Base-by-base conservation (phyloP, 768 basidiomycete genomes). In the Obba rivulosa region DNA sequence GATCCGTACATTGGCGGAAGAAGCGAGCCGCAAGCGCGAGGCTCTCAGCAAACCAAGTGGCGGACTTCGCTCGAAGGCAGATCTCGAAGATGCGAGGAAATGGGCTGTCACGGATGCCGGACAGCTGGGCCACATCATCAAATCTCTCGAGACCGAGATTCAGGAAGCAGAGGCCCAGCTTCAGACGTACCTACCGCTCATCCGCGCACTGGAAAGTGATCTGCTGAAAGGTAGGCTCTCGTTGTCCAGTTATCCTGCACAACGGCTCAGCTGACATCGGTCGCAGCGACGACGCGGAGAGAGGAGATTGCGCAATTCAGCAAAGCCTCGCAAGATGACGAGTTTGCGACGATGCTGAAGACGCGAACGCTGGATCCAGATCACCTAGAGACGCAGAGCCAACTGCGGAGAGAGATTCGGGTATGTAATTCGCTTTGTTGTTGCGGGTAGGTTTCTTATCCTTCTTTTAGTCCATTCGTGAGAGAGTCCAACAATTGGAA, bases 261-360 rank as follows among this genome's bases (percentile, higher is more conserved):
- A 8, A 21, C 10, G 14, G 39, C 34, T 20, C 50, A 49, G n/a
- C 18, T 46, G 16, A 39, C 43, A 22, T 18, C 34, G 10, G 40
- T 36, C 39, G 35, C 58, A 95, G 93, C 84, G 35, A 81, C 80
- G 43, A 89, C 87, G 50, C 81, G 87, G 54, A 78, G 78, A 55
- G 92, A 93, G 61, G 92, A 96, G 59, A 85, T 91, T 21, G 70
- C 73, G 16, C 80, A 90, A 4, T 93, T 91, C 64, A 74, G 83
- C 46, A 81, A 79, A 56, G 92, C 92, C 1, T 80, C 81, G 51
- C 75, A 74, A 24, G 92, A 97, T 60, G 76, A 80, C 3, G 85
- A 86, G 46, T 90, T 94, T 62, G 70, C 63, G 9, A 73, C 69
- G 21, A 75, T 66, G 60, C 65, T 69, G 21, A 76, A 73, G 54